phyloP scores from a whole-genome alignment of 371 early-diverging fungal genomes.

The Chytridium lagenaria region DNA sequence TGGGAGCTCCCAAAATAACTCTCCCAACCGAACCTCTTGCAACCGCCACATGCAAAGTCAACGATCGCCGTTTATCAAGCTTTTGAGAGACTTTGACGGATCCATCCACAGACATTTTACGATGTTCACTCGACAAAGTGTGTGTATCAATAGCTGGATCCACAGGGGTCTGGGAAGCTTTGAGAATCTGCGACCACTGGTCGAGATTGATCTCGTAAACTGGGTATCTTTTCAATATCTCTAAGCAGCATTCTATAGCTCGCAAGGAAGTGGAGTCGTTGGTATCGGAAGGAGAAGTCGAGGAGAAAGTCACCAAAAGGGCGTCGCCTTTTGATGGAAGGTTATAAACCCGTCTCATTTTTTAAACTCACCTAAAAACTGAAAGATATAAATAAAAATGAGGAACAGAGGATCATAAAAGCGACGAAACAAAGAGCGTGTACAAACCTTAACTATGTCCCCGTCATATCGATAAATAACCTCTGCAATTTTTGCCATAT shows the following conservation, averaged over 20 bases:
- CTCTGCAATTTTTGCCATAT: slow-evolving; percentile 4
- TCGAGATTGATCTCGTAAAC: not conserved
- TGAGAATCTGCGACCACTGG: not conserved
- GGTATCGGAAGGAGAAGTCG: not conserved
- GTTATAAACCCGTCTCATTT: no score
- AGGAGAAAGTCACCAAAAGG: not conserved
- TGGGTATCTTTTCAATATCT: not conserved
- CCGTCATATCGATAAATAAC: not conserved
- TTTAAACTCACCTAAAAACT: no score
- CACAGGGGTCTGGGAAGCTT: no score
- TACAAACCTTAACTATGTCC: slow-evolving; percentile 19
- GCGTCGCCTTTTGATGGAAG: no score
- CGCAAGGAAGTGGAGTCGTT: not conserved
- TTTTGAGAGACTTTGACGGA: no score
- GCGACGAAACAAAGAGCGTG: not conserved
- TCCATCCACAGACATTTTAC: no score
- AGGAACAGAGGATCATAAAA: no score
- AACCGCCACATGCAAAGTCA: slow-evolving; percentile 1
- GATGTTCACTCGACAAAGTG: no score
- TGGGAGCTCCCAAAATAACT: not conserved
- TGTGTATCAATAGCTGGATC: no score
- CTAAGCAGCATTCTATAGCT: not conserved
- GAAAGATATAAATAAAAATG: no score
- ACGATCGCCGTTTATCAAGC: no score
- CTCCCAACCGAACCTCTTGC: not conserved